These are phyloP conservation scores for Conoideocrella luteorostrata DNA, from an alignment of 2,329 filamentous ascomycete species.

Conservation along the genomic window DNA sequence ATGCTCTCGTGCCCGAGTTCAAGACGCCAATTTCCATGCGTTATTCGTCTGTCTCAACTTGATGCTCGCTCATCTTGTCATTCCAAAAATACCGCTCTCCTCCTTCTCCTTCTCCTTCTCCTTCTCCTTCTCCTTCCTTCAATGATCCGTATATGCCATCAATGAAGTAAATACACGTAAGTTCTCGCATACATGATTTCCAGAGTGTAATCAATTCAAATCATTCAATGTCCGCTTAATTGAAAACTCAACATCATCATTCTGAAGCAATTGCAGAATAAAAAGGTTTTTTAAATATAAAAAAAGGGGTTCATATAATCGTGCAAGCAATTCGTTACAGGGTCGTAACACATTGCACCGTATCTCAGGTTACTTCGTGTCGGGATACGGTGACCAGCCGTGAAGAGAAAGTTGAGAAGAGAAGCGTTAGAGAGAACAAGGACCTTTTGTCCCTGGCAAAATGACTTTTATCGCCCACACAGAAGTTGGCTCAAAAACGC, in stretches of 20 bases:
- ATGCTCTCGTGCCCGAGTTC: conserved; percentile 7
- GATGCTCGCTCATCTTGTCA: conserved; percentile 11
- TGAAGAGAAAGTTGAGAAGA: conserved; percentile 22
- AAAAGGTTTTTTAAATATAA: conserved; percentile 7
- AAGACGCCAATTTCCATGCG: conserved; percentile 15
- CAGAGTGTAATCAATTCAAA: neutral
- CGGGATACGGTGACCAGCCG: conserved; percentile 27
- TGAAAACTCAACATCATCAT: neutral
- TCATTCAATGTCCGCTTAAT: conserved; percentile 1
- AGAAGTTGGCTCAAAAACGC: conserved; percentile 35
- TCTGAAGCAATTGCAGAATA: conserved; percentile 10
- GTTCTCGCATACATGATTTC: conserved; percentile 8
- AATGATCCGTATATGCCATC: conserved; percentile 7
- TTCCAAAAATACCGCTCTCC: conserved; percentile 7
- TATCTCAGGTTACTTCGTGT: conserved; percentile 24
- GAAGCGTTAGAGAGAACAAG: conserved; percentile 11
- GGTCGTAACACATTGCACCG: conserved; percentile 29
- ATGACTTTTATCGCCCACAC: conserved; percentile 12
- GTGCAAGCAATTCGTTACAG: conserved; percentile 18
- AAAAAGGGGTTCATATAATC: conserved; percentile 31
- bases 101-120: neutral
- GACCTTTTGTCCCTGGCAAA: no score
- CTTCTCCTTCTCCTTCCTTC: conserved; percentile 1
- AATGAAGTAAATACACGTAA: conserved; percentile 23
- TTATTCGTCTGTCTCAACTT: conserved; percentile 13